A percentile compares a stretch with the other conserved stretches of the same genome.
Evolutionary conservation across 306 rosid genomes (phyloP).

Genomic region (Datisca glomerata): DNA sequence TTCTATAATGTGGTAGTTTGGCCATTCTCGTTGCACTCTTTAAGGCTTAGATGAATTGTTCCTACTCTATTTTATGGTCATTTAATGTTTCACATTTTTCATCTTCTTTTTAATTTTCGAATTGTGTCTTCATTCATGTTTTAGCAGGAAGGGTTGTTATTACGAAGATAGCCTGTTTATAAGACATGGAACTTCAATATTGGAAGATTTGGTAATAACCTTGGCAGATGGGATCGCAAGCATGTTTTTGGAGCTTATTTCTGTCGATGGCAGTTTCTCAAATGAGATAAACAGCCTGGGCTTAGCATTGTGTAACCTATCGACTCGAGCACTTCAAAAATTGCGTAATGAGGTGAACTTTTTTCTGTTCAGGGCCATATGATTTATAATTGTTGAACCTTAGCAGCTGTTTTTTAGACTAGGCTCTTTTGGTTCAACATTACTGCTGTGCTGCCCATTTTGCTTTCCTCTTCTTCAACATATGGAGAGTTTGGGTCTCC

Average conservation of each 20-base stretch:
- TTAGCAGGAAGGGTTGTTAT: constrained; percentile 49
- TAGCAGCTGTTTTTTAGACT: background rate
- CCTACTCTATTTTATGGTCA: too few relatives aligned
- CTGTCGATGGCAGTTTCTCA: constrained; percentile 71
- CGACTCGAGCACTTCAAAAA: constrained; percentile 84
- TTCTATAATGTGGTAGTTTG: too few relatives aligned
- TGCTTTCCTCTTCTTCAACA: too few relatives aligned
- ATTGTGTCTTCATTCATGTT: constrained; percentile 13
- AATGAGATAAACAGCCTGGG: constrained; percentile 45
- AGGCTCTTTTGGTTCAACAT: too few relatives aligned
- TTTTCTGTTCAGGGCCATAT: background rate
- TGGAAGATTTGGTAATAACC: constrained; percentile 82
- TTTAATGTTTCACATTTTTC: too few relatives aligned
- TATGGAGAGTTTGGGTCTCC: too few relatives aligned
- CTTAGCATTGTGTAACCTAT: constrained; percentile 56
- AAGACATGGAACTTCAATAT: constrained; percentile 63
- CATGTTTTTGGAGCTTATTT: constrained; percentile 76
- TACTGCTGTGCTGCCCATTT: too few relatives aligned
- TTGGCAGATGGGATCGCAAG: constrained; percentile 80
- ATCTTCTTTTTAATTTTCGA: too few relatives aligned
- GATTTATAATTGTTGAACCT: constrained; percentile 3
- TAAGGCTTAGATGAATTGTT: too few relatives aligned
- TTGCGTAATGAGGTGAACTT: constrained; percentile 75
- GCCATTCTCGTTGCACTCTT: too few relatives aligned
- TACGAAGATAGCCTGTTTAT: constrained; percentile 41